Evolutionary conservation across 208 protist genomes (phyloP).

Genomic region (Naegleria lovaniensis): DNA sequence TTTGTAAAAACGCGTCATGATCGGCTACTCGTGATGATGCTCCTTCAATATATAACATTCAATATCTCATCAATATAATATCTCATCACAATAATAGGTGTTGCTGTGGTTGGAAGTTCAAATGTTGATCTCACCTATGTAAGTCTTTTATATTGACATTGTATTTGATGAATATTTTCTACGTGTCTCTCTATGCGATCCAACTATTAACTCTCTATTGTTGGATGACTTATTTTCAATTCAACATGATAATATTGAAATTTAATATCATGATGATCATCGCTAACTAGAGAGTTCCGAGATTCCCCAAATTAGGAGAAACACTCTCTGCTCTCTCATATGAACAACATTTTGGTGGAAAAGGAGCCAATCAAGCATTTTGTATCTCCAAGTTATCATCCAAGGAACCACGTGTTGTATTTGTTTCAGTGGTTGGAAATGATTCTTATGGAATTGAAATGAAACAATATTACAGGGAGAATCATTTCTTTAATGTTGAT

Average conservation of each 20-base stretch:
- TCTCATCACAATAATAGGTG: too few relatives aligned
- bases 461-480: neutral
- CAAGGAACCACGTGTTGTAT: slow-evolving; percentile 68
- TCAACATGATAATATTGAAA: too few relatives aligned
- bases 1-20: too few relatives aligned
- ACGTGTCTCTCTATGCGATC: too few relatives aligned
- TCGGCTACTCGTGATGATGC: too few relatives aligned
- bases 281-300: slow-evolving; percentile 47
- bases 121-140: neutral
- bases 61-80: too few relatives aligned
- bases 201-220: too few relatives aligned
- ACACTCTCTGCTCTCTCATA: slow-evolving; percentile 75
- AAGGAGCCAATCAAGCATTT: slow-evolving; percentile 84
- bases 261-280: too few relatives aligned
- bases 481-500: neutral
- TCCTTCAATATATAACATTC: too few relatives aligned
- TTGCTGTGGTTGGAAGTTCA: neutral
- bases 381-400: slow-evolving; percentile 67
- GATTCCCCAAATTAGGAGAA: slow-evolving; percentile 75
- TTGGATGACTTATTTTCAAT: too few relatives aligned
- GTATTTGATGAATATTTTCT: too few relatives aligned
- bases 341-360: slow-evolving; percentile 78
- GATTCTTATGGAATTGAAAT: slow-evolving; percentile 37
- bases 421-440: slow-evolving; percentile 73
- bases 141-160: too few relatives aligned